Base-by-base conservation (phyloP, 306 rosid genomes). In the Sechiopsis laciniata region DNA sequence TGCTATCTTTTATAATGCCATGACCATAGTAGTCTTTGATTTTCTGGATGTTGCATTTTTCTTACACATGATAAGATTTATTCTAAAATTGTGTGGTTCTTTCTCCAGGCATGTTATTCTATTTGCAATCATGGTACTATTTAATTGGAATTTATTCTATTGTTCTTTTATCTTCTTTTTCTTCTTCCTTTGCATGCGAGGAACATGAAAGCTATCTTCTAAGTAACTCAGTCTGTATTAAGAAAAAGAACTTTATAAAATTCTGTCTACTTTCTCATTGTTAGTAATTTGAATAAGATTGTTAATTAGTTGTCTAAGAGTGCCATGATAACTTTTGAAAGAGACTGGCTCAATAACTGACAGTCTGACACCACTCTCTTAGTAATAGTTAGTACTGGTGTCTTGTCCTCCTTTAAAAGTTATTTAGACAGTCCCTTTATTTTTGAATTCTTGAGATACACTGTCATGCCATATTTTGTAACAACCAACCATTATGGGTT, bases 391-490 rank as follows among this genome's bases (percentile, higher is more conserved):
- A 6, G 46, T 6, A 40, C 46, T 40, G 46, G 46, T 40, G 46
- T 71, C 65, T 70, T 54, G 60, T 74, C 35, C 53, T 76, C 42
- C 65, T 55, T 66, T 54, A 20, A 80, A 64, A 65, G 75, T 64
- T 62, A 51, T 79, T 61, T 22, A 73, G 83, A 83, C 69, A 53
- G 56, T 84, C 74, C 58, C 40, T 78, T 73, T 81, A 77, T 55
- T 61, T 59, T 32, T 76, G 79, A 74, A 45, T 73, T 81, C 66
- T 75, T 60, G 82, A 78, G 79, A 80, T 72, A 67, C 20, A 22
- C 71, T 80, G 77, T 59, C 46, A 40, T 40, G 70, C 65, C 72
- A 42, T 59, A 62, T 81, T 35, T 26, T 72, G 80, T 55, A 59
- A 75, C 71, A 40, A 40, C 77, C 74, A 6, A 40, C 1, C 8